Evolutionary conservation across 768 basidiomycete species (phyloP).

Genomic region (Leccinellum albellum): DNA sequence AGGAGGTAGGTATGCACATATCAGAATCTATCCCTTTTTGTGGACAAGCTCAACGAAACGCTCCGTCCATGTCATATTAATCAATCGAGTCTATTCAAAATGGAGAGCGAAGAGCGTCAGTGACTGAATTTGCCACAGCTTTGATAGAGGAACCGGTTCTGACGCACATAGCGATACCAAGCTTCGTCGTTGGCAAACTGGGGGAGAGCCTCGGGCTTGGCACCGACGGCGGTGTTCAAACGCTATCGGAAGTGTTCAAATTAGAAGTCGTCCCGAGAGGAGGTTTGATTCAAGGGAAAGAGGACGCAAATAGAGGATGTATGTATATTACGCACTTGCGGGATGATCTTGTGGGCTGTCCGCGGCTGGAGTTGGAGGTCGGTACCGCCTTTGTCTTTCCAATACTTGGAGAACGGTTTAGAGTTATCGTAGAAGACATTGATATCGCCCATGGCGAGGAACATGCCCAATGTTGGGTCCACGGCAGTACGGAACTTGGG

Average conservation of each 20-base stretch:
- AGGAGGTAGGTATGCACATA: too few relatives aligned
- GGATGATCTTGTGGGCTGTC: slow-evolving; percentile 33
- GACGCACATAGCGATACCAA: slow-evolving; percentile 34
- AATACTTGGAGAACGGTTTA: slow-evolving; percentile 31
- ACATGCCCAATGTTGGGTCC: background rate
- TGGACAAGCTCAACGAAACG: slow-evolving; percentile 24
- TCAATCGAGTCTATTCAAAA: slow-evolving; percentile 10
- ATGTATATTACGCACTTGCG: slow-evolving; percentile 35
- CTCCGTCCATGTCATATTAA: slow-evolving; percentile 24
- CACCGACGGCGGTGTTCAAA: slow-evolving; percentile 28
- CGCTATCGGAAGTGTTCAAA: slow-evolving; percentile 12
- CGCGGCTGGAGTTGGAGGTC: slow-evolving; percentile 22
- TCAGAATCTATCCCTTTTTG: slow-evolving; percentile 8
- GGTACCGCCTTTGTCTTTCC: slow-evolving; percentile 22
- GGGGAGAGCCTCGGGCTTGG: slow-evolving; percentile 32
- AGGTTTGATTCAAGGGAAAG: background rate
- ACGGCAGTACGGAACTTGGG: slow-evolving; percentile 8
- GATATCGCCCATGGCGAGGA: slow-evolving; percentile 5
- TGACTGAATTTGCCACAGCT: background rate
- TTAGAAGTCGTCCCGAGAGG: background rate
- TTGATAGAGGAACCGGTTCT: background rate
- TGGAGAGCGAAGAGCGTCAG: background rate
- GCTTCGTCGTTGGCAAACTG: slow-evolving; percentile 32
- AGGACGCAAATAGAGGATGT: background rate
- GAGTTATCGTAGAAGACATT: slow-evolving; percentile 40